These are phyloP conservation scores for Fusarium metavorans DNA, from an alignment of 2,329 filamentous ascomycete species.

Conservation along the genomic window DNA sequence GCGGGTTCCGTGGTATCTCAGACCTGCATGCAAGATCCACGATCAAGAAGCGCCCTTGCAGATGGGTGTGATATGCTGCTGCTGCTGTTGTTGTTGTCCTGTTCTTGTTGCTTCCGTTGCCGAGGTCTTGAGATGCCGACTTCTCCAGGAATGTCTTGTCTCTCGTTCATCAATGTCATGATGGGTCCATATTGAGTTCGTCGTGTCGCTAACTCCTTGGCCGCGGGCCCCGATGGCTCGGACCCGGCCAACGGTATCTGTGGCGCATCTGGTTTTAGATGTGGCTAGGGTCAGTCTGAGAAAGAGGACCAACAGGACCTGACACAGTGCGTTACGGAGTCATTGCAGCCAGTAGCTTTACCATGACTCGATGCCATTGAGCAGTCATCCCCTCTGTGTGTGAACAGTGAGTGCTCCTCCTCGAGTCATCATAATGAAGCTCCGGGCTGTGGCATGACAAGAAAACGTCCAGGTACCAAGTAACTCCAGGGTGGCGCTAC, in stretches of 20 bases:
- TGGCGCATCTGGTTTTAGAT: conserved; percentile 25
- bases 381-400: neutral
- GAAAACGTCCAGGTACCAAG: neutral
- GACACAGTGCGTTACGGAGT: neutral
- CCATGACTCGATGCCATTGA: neutral
- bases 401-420: neutral
- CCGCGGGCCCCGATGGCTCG: neutral
- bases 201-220: neutral
- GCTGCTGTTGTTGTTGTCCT: neutral
- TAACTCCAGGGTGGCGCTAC: neutral
- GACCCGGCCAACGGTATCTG: neutral
- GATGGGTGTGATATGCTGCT: neutral
- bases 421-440: neutral
- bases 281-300: neutral
- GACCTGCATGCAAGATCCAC: conserved; percentile 2
- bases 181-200: neutral
- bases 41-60: conserved; percentile 2
- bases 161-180: neutral
- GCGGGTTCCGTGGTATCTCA: conserved; percentile 10
- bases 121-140: neutral
- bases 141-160: neutral
- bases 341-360: neutral
- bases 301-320: neutral
- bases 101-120: neutral
- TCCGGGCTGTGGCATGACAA: neutral